phyloP scores from a whole-genome alignment of 108 stramenopile species.

The Skeletonema marinoi region DNA sequence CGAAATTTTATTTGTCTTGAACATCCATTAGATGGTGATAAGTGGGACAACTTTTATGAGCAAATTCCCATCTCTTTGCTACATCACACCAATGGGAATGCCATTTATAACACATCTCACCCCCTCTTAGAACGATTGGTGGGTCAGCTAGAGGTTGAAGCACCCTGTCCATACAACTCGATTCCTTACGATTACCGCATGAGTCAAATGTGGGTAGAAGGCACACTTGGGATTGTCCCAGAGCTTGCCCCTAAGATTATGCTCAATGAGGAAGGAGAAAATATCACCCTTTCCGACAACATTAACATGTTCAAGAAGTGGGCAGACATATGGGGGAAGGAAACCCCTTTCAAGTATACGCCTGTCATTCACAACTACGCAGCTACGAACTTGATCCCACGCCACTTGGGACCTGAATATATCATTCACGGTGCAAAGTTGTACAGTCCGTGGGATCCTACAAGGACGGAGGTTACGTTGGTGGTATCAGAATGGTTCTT shows the following conservation, averaged over 20 bases:
- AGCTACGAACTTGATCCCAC: slow-evolving; percentile 70
- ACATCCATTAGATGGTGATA: slow-evolving; percentile 44
- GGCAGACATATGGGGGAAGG: slow-evolving; percentile 55
- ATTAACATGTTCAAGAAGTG: slow-evolving; percentile 59
- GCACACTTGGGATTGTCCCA: slow-evolving; percentile 54
- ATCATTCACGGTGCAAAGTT: slow-evolving; percentile 75
- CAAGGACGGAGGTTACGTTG: slow-evolving; percentile 52
- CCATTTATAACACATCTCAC: slow-evolving; percentile 73
- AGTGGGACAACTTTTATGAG: slow-evolving; percentile 74
- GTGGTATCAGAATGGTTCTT: slow-evolving; percentile 72
- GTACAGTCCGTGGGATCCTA: slow-evolving; percentile 64
- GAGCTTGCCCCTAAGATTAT: slow-evolving; percentile 62
- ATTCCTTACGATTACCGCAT: slow-evolving; percentile 73
- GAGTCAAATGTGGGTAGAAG: slow-evolving; percentile 77
- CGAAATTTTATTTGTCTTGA: too few species aligned
- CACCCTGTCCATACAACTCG: slow-evolving; percentile 65
- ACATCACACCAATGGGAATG: slow-evolving; percentile 78
- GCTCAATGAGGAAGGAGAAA: slow-evolving; percentile 69
- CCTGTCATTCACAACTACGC: slow-evolving; percentile 72
- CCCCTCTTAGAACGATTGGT: slow-evolving; percentile 62
- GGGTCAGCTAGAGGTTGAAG: slow-evolving; percentile 68
- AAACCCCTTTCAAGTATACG: slow-evolving; percentile 59
- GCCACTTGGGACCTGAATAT: slow-evolving; percentile 65
- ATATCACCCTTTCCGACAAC: slow-evolving; percentile 62
- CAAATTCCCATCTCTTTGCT: slow-evolving; percentile 63